These are phyloP conservation scores for Candida cerambycidarum DNA, from an alignment of 805 yeast genomes.

Conservation along the genomic window DNA sequence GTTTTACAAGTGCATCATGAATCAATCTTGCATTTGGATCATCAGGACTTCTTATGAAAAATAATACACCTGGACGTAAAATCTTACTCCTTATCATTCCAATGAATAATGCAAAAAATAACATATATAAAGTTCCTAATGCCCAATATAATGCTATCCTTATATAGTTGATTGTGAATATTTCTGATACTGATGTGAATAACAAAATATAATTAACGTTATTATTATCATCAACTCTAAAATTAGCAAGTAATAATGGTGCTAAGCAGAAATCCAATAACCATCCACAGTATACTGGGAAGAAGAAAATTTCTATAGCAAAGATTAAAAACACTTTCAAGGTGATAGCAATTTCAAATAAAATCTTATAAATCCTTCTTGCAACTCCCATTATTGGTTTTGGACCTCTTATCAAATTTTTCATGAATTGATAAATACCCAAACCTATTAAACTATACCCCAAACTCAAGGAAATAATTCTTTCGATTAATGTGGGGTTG, in stretches of 20 bases:
- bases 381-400: constrained; percentile 51
- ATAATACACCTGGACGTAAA: constrained; percentile 85
- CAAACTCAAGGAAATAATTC: constrained; percentile 33
- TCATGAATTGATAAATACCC: constrained; percentile 29
- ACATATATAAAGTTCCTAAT: constrained; percentile 84
- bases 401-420: constrained; percentile 25
- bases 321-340: constrained; percentile 74
- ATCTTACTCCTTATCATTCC: constrained; percentile 75
- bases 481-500: constrained; percentile 35
- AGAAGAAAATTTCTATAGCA: constrained; percentile 74
- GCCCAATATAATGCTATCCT: constrained; percentile 51
- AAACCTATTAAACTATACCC: constrained; percentile 33
- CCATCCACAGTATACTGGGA: constrained; percentile 85
- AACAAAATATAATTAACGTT: constrained; percentile 7
- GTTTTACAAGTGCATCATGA: constrained; percentile 81
- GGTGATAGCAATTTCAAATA: constrained; percentile 60
- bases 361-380: constrained; percentile 49
- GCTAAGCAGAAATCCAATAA: constrained; percentile 67
- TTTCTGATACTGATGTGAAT: constrained; percentile 10
- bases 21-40: constrained; percentile 86
- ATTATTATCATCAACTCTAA: constrained; percentile 1
- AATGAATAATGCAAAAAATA: constrained; percentile 78
- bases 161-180: constrained; percentile 16
- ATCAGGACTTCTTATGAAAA: constrained; percentile 90
- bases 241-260: constrained; percentile 41